Evolutionary conservation across 441 rosid species (phyloP).

Genomic region (Populus tomentosa): DNA sequence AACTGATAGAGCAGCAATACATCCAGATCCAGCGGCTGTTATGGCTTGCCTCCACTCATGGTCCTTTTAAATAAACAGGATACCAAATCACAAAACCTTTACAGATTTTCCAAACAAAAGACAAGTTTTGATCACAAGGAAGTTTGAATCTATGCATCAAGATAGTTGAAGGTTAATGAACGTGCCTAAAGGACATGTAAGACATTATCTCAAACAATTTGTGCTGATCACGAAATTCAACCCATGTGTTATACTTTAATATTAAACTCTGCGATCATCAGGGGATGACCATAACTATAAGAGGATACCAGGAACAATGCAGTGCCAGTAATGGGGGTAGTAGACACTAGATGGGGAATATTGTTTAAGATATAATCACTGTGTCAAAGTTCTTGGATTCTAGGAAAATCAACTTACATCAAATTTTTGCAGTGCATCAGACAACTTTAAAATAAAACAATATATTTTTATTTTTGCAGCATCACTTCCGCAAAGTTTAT

Average conservation of each 20-base stretch:
- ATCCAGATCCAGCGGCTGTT: conserved; percentile 98
- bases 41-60: conserved; percentile 98
- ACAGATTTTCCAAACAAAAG: background rate
- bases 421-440: background rate
- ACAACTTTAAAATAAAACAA: background rate
- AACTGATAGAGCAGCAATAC: conserved; percentile 91
- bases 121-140: background rate
- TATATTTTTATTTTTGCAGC: background rate
- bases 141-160: background rate
- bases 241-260: background rate
- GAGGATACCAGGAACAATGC: conserved; percentile 1
- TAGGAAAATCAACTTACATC: background rate
- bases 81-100: conserved; percentile 1
- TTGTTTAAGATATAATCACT: background rate
- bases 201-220: background rate
- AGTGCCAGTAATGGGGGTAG: background rate
- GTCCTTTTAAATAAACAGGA: conserved; percentile 46
- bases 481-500: conserved; percentile 5
- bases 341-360: background rate
- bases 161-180: conserved; percentile 3
- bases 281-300: background rate
- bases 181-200: background rate
- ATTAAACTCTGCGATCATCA: background rate
- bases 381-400: background rate
- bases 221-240: conserved; percentile 4